Evolutionary conservation across 495 filamentous ascomycete species (phyloP).

Genomic region (Pseudevernia furfuracea): DNA sequence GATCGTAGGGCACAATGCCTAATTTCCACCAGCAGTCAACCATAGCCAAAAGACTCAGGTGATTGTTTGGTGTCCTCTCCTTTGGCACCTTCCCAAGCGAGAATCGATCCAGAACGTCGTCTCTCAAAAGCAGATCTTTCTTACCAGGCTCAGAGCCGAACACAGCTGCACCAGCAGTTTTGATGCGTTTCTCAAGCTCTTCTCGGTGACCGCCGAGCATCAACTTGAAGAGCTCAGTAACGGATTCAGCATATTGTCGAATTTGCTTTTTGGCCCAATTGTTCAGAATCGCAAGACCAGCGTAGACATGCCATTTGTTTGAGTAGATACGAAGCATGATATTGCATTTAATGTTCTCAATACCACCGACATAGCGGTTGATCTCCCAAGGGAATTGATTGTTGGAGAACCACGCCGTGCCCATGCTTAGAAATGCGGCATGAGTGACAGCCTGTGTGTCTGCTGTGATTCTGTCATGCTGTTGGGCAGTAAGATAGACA

Average conservation of each 20-base stretch:
- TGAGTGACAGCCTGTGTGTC: slow-evolving; percentile 98
- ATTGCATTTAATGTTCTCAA: slow-evolving; percentile 99
- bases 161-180: slow-evolving; percentile 69
- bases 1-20: slow-evolving; percentile 91
- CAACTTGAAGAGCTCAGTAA: slow-evolving; percentile 91
- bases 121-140: slow-evolving; percentile 63
- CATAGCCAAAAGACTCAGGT: slow-evolving; percentile 91
- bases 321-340: slow-evolving; percentile 93
- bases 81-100: slow-evolving; percentile 61
- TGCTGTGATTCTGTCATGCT: slow-evolving; percentile 94
- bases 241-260: slow-evolving; percentile 81
- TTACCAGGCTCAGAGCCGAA: slow-evolving; percentile 54
- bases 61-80: slow-evolving; percentile 73
- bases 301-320: slow-evolving; percentile 99
- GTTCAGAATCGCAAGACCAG: slow-evolving; percentile 92
- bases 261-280: slow-evolving; percentile 87
- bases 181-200: slow-evolving; percentile 74
- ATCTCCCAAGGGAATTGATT: slow-evolving; percentile 94
- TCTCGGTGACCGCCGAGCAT: slow-evolving; percentile 78
- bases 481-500: slow-evolving; percentile 75
- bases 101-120: slow-evolving; percentile 82
- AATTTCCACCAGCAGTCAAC: slow-evolving; percentile 96
- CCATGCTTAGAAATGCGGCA: slow-evolving; percentile 94
- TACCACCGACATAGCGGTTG: slow-evolving; percentile 84
- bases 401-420: slow-evolving; percentile 89